Evolutionary conservation across 345 rosid genomes (phyloP).

Genomic region (Citropsis articulata): DNA sequence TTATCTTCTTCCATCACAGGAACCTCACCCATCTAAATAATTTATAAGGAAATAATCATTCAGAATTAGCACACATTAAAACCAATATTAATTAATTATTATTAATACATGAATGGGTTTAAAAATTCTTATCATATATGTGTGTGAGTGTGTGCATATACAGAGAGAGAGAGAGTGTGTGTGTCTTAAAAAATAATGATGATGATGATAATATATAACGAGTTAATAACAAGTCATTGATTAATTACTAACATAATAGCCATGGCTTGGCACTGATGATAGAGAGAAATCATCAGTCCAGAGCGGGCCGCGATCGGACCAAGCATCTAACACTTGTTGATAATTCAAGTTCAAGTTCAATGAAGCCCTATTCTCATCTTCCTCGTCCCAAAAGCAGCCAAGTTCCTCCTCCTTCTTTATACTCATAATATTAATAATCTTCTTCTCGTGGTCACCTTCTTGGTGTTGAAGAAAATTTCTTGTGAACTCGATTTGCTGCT

Average conservation of each 20-base stretch:
- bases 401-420: slow-evolving; percentile 33
- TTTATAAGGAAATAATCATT: background rate
- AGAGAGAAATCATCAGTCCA: slow-evolving; percentile 36
- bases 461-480: slow-evolving; percentile 9
- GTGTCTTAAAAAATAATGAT: background rate
- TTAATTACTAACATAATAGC: slow-evolving; percentile 43
- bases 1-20: slow-evolving; percentile 69
- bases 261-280: slow-evolving; percentile 30
- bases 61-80: background rate
- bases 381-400: slow-evolving; percentile 37
- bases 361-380: slow-evolving; percentile 29
- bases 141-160: too few species aligned
- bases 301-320: slow-evolving; percentile 53
- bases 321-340: slow-evolving; percentile 68
- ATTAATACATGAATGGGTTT: background rate
- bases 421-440: background rate
- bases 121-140: background rate
- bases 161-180: too few species aligned
- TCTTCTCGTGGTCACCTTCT: background rate
- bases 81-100: background rate
- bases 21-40: slow-evolving; percentile 58
- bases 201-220: too few species aligned
- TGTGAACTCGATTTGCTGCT: background rate
- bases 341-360: slow-evolving; percentile 70
- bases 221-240: background rate